Evolutionary conservation across 2,329 filamentous ascomycete genomes (phyloP), one percentile per base, ranked within the genome.

Genomic region (Bipolaris sorokiniana): DNA sequence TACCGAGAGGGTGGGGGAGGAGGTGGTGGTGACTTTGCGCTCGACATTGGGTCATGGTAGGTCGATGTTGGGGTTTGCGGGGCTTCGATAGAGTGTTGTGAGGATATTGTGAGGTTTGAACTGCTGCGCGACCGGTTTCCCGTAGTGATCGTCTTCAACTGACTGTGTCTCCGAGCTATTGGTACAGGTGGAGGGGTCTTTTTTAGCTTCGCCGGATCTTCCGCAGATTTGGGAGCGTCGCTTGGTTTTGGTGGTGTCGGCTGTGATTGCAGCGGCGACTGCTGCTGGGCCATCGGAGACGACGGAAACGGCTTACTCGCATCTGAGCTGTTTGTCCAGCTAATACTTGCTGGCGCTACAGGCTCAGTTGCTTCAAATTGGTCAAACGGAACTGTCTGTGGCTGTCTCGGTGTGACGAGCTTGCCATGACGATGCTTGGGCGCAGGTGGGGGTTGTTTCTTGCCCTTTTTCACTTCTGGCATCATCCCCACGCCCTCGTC

Each of bases 371-470:
- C 54, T 52, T 69, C 59, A 40, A 76, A 73, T 38, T 68, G 71
- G 16, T 70, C 68, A 36, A 76, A 76, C 1, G 74, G 66, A 7
- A 75, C 71, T 16, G 62, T 76, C 70, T 71, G 77, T 55, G 70
- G 79, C 64, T 56, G 81, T 77, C 78, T 58, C 64, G 67, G 74
- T 63, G 82, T 86, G 62, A 94, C 89, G 16, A 88, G 82, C 75
- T 89, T 93, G 4, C 91, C 91, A 77, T 93, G 90, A 52, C 90
- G 86, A 49, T 89, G 92, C 70, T 84, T 91, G 10, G 90, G 90
- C 6, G 73, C 68, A 20, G 74, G 75, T 1, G 89, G 89, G 5
- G 90, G 90, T 13, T 89, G 89, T 61, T 85, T 86, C 75, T 86
- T 87, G 70, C 88, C 90, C 62, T 82, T 78, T 38, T 79, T 72